Base-by-base conservation (phyloP, 2,329 filamentous ascomycete species). In the Curvularia lunata region DNA sequence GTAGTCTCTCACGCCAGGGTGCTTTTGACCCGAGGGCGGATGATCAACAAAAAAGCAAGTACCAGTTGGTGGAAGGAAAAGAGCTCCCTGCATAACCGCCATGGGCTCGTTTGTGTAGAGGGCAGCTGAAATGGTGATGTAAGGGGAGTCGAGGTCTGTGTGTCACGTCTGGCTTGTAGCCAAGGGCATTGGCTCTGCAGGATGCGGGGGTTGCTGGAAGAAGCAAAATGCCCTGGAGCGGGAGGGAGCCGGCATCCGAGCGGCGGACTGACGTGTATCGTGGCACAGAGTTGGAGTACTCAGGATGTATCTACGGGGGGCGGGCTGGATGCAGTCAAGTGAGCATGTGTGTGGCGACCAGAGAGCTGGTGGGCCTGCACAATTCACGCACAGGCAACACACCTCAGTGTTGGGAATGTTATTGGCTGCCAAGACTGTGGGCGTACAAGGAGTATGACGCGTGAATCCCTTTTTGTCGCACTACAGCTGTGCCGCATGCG, bases 391-490 rank as follows among this genome's bases (percentile, higher is more conserved):
- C 34, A 34, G 32, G 48, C 48, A 9, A 10, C 40, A 23, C 41
- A 23, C 21, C 18, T 9, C 13, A 25, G 0, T n/a, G 38, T 52
- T 34, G 30, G 32, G 5, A 21, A 32, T 40, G 12, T 19, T 30
- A 25, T 32, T 47, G 40, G 54, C 23, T 52, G 53, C 46, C 28
- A 50, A 46, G 32, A 42, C 45, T 25, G 43, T 52, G 27, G 48
- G 52, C 63, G 56, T 48, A 62, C 27, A 56, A 62, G 46, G 52
- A 47, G 61, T 62, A 62, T 56, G 49, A 56, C 57, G 55, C 61
- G 61, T 59, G 58, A 65, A 53, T 37, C 34, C 50, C 34, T 54
- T 52, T 25, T 49, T 18, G 57, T 59, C 32, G 32, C 50, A 63
- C 60, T 42, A 41, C 58, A 59, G 51, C 5, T 12, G 51, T 58